Percentiles rank a stretch among this genome's conserved stretches.
Conservation (phyloP, 441 rosid genomes). For the Brassica balearica region DNA sequence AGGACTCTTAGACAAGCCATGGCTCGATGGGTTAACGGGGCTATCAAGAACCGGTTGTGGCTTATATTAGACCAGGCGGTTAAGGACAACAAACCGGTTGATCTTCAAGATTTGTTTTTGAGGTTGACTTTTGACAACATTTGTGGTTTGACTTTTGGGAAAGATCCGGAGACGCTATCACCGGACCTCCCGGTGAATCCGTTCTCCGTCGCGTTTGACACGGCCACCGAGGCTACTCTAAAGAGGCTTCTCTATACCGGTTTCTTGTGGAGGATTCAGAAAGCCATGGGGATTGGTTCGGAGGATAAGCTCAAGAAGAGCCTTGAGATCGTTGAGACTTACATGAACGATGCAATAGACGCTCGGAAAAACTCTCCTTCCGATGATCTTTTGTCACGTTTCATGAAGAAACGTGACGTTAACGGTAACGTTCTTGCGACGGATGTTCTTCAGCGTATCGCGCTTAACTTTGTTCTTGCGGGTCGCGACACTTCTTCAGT, state of each 20-base stretch:
- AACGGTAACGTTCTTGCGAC: conserved; percentile 68
- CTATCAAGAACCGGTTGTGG: conserved; percentile 85
- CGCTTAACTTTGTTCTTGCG: conserved; percentile 92
- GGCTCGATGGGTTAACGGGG: conserved; percentile 93
- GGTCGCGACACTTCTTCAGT: conserved; percentile 97
- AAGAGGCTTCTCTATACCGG: conserved; percentile 87
- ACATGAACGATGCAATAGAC: conserved; percentile 81
- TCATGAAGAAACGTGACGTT: conserved; percentile 76
- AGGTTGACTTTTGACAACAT: conserved; percentile 92
- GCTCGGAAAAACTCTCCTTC: conserved; percentile 77
- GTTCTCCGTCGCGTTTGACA: conserved; percentile 77
- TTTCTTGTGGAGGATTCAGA: conserved; percentile 78
- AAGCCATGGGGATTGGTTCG: conserved; percentile 63
- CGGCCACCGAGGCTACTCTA: conserved; percentile 87
- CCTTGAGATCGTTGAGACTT: conserved; percentile 68
- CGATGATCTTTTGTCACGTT: conserved; percentile 82
- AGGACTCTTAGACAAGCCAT: conserved; percentile 90
- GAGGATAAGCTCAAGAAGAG: conserved; percentile 65
- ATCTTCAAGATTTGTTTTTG: conserved; percentile 83
- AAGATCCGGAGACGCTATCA: conserved; percentile 88
- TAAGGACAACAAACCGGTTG: conserved; percentile 52
- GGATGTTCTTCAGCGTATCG: conserved; percentile 83
- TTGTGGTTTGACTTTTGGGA: conserved; percentile 92
- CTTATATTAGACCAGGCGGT: conserved; percentile 65
- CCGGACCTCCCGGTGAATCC: conserved; percentile 79